Evolutionary conservation across 179 eudicot genomes (phyloP).

Genomic region (Actinidia arguta): DNA sequence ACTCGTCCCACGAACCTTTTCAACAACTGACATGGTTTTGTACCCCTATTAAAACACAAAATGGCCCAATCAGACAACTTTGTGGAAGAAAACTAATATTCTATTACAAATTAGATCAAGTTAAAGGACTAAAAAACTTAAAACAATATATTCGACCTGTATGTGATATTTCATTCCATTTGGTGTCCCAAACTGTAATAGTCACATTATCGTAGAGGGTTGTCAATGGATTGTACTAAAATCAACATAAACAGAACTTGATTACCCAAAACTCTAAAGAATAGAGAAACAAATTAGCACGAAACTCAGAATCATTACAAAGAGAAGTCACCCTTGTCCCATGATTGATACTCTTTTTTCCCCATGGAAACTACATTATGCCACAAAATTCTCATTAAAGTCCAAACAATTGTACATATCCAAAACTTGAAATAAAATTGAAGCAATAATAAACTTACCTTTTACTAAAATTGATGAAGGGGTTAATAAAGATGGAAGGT

Average conservation of each 20-base stretch:
- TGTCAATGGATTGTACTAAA: constrained; percentile 61
- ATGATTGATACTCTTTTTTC: constrained; percentile 59
- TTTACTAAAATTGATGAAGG: constrained; percentile 64
- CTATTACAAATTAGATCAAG: not conserved
- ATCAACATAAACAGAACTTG: constrained; percentile 9
- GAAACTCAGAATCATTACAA: constrained; percentile 64
- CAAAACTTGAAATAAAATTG: not conserved
- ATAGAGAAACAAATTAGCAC: constrained; percentile 7
- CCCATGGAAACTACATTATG: constrained; percentile 83
- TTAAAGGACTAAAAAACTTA: not conserved
- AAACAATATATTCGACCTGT: constrained; percentile 48
- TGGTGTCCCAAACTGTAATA: constrained; percentile 60
- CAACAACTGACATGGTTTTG: constrained; percentile 62
- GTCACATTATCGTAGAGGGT: constrained; percentile 68
- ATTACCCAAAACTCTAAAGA: constrained; percentile 3
- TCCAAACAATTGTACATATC: not conserved
- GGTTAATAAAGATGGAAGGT: constrained; percentile 50
- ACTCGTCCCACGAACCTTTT: constrained; percentile 87
- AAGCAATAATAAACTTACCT: constrained; percentile 40
- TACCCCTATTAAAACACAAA: constrained; percentile 51
- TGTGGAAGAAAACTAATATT: not conserved
- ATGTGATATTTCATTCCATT: constrained; percentile 73
- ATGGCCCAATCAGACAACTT: constrained; percentile 26
- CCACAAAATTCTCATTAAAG: not conserved
- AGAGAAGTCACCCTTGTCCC: constrained; percentile 67